These are phyloP conservation scores for Colletotrichum sp. DNA, from an alignment of 2,329 filamentous ascomycete species.

Conservation along the genomic window DNA sequence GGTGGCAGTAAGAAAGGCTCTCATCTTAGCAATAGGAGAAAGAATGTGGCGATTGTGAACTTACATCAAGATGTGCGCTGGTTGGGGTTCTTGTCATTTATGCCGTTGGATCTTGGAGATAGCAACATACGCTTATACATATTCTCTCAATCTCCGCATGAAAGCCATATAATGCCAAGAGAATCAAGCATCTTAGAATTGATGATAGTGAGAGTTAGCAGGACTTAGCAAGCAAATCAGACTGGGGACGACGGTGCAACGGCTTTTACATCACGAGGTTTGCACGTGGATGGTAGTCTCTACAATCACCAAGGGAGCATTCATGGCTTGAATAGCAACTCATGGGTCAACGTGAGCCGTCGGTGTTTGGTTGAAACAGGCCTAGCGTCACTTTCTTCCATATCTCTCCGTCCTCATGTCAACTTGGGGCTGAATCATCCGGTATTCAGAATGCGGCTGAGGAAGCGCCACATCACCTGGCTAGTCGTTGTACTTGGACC, in stretches of 20 bases:
- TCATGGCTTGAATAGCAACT: not conserved
- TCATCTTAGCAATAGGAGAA: not conserved
- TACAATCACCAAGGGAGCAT: not conserved
- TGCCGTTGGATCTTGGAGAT: not conserved
- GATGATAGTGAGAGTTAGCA: fast-evolving
- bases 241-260: not conserved
- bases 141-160: not conserved
- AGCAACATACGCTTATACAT: not conserved
- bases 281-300: not conserved
- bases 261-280: not conserved
- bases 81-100: not conserved
- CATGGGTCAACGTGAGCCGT: not conserved
- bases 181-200: not conserved
- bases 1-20: not conserved
- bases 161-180: not conserved
- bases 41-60: not conserved
- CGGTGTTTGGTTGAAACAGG: not conserved
- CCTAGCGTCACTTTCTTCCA: not conserved
- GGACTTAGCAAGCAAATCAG: not conserved
- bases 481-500: too few relatives aligned
- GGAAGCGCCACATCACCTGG: not conserved
- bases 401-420: not conserved
- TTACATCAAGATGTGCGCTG: not conserved
- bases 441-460: not conserved
- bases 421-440: not conserved